Evolutionary conservation across 257 asterid species (phyloP), one percentile per base, ranked within the genome.

Genomic region (Solanum dulcamara): DNA sequence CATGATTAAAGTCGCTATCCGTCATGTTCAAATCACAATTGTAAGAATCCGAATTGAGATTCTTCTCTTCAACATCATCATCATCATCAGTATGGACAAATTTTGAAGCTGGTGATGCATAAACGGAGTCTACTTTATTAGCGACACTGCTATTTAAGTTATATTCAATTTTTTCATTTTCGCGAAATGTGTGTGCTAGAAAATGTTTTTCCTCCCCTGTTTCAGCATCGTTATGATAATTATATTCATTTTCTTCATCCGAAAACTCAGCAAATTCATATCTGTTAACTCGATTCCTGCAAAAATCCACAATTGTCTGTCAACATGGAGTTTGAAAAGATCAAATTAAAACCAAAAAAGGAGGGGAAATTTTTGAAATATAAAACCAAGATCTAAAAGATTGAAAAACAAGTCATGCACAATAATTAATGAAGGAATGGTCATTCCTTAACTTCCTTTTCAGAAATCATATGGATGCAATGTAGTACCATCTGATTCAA

Each of bases 211-310:
- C 85, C 35, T 50, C 86, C 24, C 83, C 89, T 67, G 68, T 67
- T 86, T 18, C 72, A 92, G 62, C 62, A 4, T 46, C 8, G 30
- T 77, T 26, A 2, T 28, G 62, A 28, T 77, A 77, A 77, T 66
- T 66, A 66, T 77, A 48, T 4, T 84, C 90, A 51, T 80, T 30
- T 86, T 92, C 96, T 79, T 96, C 95, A 2, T 94, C 97, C 0
- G 95, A 93, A 82, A 89, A 92, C 28, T 44, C 81, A 2, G 88
- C 85, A 85, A 88, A 91, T 5, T 90, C 97, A 48, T 87, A 91
- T 6, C 86, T 93, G 59, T 28, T 77, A 17, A 91, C 94, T 66
- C 87, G 92, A 85, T 89, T 90, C 92, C 98, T 95, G 84, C 86
- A 91, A 66, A 66, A 30, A 32, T 3, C 4, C 59, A 33, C 57